These are phyloP conservation scores for Leccinum longicurvipes DNA, from an alignment of 768 basidiomycete genomes.

Conservation along the genomic window DNA sequence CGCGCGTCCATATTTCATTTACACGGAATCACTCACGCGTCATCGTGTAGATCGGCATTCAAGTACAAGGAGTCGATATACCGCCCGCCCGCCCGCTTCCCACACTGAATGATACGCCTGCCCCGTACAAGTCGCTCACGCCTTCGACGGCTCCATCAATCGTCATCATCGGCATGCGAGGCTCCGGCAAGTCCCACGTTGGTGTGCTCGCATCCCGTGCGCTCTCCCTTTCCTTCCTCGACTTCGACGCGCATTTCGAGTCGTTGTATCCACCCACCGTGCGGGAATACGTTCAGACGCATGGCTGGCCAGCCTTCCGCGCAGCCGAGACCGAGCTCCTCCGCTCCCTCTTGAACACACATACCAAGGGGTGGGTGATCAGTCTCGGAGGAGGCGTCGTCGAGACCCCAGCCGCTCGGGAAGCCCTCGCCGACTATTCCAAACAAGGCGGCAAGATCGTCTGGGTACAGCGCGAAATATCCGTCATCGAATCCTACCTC, in stretches of 20 bases:
- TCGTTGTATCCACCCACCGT: slow-evolving; percentile 58
- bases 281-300: slow-evolving; percentile 70
- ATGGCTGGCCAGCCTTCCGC: slow-evolving; percentile 92
- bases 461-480: slow-evolving; percentile 75
- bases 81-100: slow-evolving; percentile 32
- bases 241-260: slow-evolving; percentile 82
- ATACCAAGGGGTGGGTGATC: slow-evolving; percentile 64
- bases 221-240: slow-evolving; percentile 72
- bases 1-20: not conserved
- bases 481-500: slow-evolving; percentile 81
- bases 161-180: slow-evolving; percentile 92
- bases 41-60: slow-evolving; percentile 77
- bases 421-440: slow-evolving; percentile 66
- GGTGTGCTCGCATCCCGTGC: slow-evolving; percentile 72
- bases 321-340: slow-evolving; percentile 70
- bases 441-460: slow-evolving; percentile 68
- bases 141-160: slow-evolving; percentile 52
- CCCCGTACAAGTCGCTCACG: slow-evolving; percentile 4
- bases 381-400: slow-evolving; percentile 95
- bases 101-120: slow-evolving; percentile 42
- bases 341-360: slow-evolving; percentile 56
- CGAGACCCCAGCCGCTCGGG: slow-evolving; percentile 74
- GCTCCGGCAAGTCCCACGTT: slow-evolving; percentile 90
- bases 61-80: slow-evolving; percentile 83
- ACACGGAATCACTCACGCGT: not conserved